Conservation (phyloP, 805 yeast species). For the Spencermartinsiella europaea region DNA sequence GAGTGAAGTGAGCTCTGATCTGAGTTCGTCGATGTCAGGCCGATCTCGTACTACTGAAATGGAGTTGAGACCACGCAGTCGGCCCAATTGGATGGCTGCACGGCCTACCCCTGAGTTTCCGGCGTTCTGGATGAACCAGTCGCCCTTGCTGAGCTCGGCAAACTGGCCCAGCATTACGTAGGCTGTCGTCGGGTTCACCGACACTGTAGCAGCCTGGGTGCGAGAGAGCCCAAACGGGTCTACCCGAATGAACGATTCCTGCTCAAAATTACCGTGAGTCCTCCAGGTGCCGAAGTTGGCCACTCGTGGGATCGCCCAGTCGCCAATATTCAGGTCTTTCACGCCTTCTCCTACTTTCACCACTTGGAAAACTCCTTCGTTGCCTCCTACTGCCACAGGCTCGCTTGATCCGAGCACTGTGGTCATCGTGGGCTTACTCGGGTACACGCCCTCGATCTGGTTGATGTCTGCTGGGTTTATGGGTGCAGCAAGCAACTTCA, state of each 20-base stretch:
- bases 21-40: slow-evolving; percentile 61
- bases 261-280: slow-evolving; percentile 51
- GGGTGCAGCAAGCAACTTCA: slow-evolving; percentile 73
- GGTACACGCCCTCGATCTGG: slow-evolving; percentile 83
- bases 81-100: slow-evolving; percentile 83
- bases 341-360: slow-evolving; percentile 59
- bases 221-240: slow-evolving; percentile 30
- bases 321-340: slow-evolving; percentile 52
- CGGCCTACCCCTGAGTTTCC: slow-evolving; percentile 95
- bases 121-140: slow-evolving; percentile 95
- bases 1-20: slow-evolving; percentile 47
- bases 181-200: slow-evolving; percentile 92
- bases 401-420: slow-evolving; percentile 46
- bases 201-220: slow-evolving; percentile 69
- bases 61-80: slow-evolving; percentile 71
- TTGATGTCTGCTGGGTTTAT: slow-evolving; percentile 87
- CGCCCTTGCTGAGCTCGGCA: slow-evolving; percentile 53
- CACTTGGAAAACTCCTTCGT: slow-evolving; percentile 89
- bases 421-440: slow-evolving; percentile 61
- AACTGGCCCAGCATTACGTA: slow-evolving; percentile 77
- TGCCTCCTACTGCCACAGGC: slow-evolving; percentile 84
- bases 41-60: slow-evolving; percentile 86
- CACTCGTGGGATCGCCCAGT: slow-evolving; percentile 77
- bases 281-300: slow-evolving; percentile 95
- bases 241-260: background rate